Evolutionary conservation across 768 basidiomycete species (phyloP), one percentile per base, ranked within the genome.

Genomic region (Lactarius hengduanensis): DNA sequence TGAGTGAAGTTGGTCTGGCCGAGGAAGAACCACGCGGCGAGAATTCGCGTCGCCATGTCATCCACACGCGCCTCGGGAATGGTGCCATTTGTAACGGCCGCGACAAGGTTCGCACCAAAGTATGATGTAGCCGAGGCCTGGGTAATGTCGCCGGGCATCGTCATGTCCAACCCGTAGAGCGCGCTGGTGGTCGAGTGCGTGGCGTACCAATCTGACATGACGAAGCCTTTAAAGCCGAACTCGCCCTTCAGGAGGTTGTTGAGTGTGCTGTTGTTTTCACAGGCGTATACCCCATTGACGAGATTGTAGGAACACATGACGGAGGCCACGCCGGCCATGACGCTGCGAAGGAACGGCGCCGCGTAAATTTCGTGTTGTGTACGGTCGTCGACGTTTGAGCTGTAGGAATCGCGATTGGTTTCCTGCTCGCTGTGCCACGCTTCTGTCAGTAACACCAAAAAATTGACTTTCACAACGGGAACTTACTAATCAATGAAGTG

Each of bases 41-140:
- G 73, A 71, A 94, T 88, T 38, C 92, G 87, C 11, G 84, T 86
- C 5, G 89, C 92, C 90, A 94, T 93, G 73, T 95, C 92, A 62
- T 88, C 85, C 6, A 91, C 76, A 7, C 90, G 84, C 4, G 80
- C 73, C 68, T 81, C 79, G 0, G 89, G 81, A 59, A 94, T 89
- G 3, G 84, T 87, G 47, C 87, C 87, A 73, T 94, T 91, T 55
- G 82, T 76, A 20, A 95, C 91, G 57, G 80, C 86, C 30, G 79
- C 79, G 1, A 86, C 87, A 36, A 94, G 80, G 74, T 88, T 91
- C 1, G 72, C 77, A 20, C 89, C 87, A 67, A 86, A 92, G 72
- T 83, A 92, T 5, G 84, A 80, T 13, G 72, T 76, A 2, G 76
- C 76, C 13, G 80, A 80, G 64, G 73, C 66, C 67, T 83, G 83